Percentiles rank a stretch among this genome's conserved stretches.
Conservation (phyloP, 176 grass and related monocot genomes). For the Panicum miliaceum region DNA sequence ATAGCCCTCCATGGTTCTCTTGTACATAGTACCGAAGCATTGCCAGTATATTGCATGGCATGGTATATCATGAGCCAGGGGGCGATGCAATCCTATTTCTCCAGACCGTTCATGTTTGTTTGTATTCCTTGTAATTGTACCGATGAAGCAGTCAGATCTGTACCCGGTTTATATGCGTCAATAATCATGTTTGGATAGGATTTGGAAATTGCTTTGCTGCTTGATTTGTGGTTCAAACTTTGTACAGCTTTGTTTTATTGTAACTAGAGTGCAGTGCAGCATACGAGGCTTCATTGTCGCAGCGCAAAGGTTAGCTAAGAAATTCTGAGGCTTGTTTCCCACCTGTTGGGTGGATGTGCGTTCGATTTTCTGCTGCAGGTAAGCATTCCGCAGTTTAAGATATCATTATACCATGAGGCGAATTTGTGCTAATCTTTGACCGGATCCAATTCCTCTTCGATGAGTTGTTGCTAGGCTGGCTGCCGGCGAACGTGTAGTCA, state of each 20-base stretch:
- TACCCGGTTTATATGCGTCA: conserved; percentile 32
- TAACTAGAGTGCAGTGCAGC: neutral
- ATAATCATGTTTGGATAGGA: conserved; percentile 38
- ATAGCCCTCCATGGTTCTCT: conserved; percentile 20
- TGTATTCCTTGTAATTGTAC: conserved; percentile 18
- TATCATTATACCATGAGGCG: no score
- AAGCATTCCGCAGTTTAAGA: no score
- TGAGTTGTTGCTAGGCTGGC: conserved; percentile 11
- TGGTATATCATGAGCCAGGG: conserved; percentile 22
- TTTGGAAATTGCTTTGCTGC: neutral
- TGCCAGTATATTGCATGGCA: conserved; percentile 47
- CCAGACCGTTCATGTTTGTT: neutral
- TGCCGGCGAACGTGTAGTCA: neutral
- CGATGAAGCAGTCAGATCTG: neutral
- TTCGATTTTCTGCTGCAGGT: no score
- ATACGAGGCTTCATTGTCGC: neutral
- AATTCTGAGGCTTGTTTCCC: no score
- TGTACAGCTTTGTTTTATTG: neutral
- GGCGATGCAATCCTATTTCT: conserved; percentile 22
- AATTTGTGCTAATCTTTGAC: neutral
- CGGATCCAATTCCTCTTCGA: neutral
- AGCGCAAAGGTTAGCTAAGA: no score
- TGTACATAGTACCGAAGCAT: conserved; percentile 56
- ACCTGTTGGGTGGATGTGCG: no score
- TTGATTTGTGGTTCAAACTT: neutral